A percentile compares a stretch with the other conserved stretches of the same genome.
Evolutionary conservation across 192 early-diverging fungal species (phyloP).

Genomic region (Powellomyces hirtus): DNA sequence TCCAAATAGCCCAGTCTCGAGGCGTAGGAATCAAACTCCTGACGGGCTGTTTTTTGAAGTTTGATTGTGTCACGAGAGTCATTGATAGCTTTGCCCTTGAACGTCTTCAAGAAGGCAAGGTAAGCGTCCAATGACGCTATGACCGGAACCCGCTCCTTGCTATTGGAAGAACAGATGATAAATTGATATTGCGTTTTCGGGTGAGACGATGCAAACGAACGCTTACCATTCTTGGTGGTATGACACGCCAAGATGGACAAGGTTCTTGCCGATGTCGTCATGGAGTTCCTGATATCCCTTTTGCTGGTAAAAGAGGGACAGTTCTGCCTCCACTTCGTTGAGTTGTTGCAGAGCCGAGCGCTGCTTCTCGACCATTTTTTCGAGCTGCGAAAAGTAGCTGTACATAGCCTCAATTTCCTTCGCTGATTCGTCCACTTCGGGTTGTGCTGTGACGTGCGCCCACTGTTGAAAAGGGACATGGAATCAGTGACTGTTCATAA

Average conservation of each 20-base stretch:
- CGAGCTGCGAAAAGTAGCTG: slow-evolving; percentile 41
- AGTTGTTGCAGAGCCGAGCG: slow-evolving; percentile 33
- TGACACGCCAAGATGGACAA: slow-evolving; percentile 32
- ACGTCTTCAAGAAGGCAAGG: slow-evolving; percentile 42
- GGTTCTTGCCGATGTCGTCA: slow-evolving; percentile 45
- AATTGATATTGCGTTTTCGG: not conserved
- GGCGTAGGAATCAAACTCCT: slow-evolving; percentile 47
- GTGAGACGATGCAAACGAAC: not conserved
- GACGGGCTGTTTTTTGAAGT: slow-evolving; percentile 40
- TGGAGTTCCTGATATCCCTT: slow-evolving; percentile 50
- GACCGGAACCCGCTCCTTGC: slow-evolving; percentile 35
- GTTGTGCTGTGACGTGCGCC: slow-evolving; percentile 50
- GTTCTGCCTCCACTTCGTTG: slow-evolving; percentile 47
- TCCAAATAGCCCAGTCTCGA: slow-evolving; percentile 44
- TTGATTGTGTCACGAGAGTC: slow-evolving; percentile 51
- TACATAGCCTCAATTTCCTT: slow-evolving; percentile 45
- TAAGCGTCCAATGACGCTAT: slow-evolving; percentile 37
- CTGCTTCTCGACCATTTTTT: slow-evolving; percentile 41
- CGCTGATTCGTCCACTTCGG: slow-evolving; percentile 54
- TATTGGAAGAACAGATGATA: slow-evolving; percentile 1
- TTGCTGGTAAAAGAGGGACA: slow-evolving; percentile 53
- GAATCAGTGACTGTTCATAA: not conserved
- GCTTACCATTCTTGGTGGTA: slow-evolving; percentile 29
- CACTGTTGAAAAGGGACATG: slow-evolving; percentile 8
- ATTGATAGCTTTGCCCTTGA: slow-evolving; percentile 48